Evolutionary conservation across 2,329 filamentous ascomycete genomes (phyloP), one percentile per base, ranked within the genome.

Genomic region (Botryosphaeria agaves): DNA sequence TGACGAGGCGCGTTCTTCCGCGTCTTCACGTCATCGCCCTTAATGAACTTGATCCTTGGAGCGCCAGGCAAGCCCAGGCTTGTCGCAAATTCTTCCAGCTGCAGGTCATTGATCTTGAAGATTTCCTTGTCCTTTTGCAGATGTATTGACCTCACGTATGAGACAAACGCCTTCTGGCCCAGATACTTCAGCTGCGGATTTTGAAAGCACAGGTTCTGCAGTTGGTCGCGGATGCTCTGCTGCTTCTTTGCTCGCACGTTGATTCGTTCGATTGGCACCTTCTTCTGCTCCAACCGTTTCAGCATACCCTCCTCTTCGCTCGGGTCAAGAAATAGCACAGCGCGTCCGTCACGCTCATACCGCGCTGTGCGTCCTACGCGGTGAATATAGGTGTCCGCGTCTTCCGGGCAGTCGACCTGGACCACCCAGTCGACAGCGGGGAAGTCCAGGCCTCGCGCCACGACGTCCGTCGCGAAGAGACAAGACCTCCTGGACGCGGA

Each of bases 401-500:
- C 87, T 52, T 98, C 89, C 0, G 89, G 89, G 41, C 82, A 92
- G 51, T 98, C 89, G n/a, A 82, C 68, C 49, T 98, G 89, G n/a
- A 98, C 83, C 4, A 98, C 89, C 79, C 89, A 98, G 51, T 98
- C 89, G 0, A 98, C 89, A 3, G 84, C 77, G 0, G 89, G 89
- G 48, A 98, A 95, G 52, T 98, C 89, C 8, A 98, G 69, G 38
- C 89, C 89, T 52, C 89, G 71, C 0, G 89, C 89, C 3, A 91
- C 84, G 5, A 98, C 83, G 48, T 98, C 89, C 0, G 89, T 98
- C 1, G 89, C 83, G 49, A 98, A 93, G 0, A 98, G 65, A 47
- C 89, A 94, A 1, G 82, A 77, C 33, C 81, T 66, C 46, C 89
- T 83, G 1, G 85, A 72, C 1, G 74, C 64, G 0, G 80, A 75